A percentile compares a stretch with the other conserved stretches of the same genome.
These are phyloP conservation scores for Boechera divaricarpa DNA, from an alignment of 345 rosid genomes.

Conservation along the genomic window DNA sequence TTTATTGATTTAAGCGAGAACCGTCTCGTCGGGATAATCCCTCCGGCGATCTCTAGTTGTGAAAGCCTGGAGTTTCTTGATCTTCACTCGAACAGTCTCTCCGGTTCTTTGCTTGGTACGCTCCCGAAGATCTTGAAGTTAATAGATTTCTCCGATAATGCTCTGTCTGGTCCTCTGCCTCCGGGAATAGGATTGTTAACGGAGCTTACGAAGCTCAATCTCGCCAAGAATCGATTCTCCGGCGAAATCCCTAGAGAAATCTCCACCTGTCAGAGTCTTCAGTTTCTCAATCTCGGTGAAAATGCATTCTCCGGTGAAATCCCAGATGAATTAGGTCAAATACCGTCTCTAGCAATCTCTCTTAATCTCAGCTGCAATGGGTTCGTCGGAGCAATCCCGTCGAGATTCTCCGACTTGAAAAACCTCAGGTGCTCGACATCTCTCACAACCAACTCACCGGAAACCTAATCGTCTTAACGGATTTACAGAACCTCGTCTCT, in stretches of 20 bases:
- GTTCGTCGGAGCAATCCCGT: constrained; percentile 64
- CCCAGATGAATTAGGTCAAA: constrained; percentile 65
- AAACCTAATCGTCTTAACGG: constrained; percentile 58
- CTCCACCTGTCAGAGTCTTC: constrained; percentile 71
- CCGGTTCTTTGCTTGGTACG: constrained; percentile 64
- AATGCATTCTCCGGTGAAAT: constrained; percentile 67
- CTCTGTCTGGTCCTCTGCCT: constrained; percentile 59
- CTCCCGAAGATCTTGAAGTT: constrained; percentile 49
- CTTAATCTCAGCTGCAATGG: constrained; percentile 83
- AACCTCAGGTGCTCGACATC: constrained; percentile 75
- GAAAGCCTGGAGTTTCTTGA: constrained; percentile 74
- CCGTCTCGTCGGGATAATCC: constrained; percentile 62
- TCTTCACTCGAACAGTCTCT: constrained; percentile 73
- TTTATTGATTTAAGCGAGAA: constrained; percentile 80
- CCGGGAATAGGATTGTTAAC: constrained; percentile 63
- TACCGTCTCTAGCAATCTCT: constrained; percentile 74
- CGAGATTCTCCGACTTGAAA: constrained; percentile 58
- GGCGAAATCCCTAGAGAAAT: constrained; percentile 71
- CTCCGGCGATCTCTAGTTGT: constrained; percentile 66
- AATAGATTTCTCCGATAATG: constrained; percentile 71
- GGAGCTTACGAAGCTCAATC: constrained; percentile 74
- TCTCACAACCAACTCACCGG: constrained; percentile 79
- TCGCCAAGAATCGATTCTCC: constrained; percentile 62
- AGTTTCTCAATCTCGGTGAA: constrained; percentile 73
- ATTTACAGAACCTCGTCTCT: constrained; percentile 77